These are phyloP conservation scores for Aspergillus tamarii DNA, from an alignment of 2,329 filamentous ascomycete species.

Conservation along the genomic window DNA sequence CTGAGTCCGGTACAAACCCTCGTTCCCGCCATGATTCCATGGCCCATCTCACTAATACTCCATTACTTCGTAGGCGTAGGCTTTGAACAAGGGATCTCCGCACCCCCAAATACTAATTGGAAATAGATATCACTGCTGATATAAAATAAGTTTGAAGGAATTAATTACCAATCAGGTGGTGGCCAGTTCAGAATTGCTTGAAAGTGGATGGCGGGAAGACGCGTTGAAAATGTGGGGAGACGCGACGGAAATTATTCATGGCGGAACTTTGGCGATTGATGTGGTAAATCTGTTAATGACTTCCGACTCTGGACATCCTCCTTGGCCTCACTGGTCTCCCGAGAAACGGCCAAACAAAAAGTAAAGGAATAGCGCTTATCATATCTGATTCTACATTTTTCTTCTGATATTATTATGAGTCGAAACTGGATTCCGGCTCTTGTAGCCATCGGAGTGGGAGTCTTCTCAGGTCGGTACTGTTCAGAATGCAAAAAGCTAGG, in stretches of 20 bases:
- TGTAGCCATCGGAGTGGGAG: slow-evolving; percentile 14
- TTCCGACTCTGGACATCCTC: not conserved
- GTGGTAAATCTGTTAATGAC: not conserved
- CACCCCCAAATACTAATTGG: not conserved
- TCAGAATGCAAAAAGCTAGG: not conserved
- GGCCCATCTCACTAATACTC: slow-evolving; percentile 39
- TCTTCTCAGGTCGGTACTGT: slow-evolving; percentile 39
- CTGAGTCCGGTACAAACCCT: slow-evolving; percentile 57
- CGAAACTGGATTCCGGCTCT: slow-evolving; percentile 15
- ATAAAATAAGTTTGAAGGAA: not conserved
- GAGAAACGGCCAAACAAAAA: not conserved
- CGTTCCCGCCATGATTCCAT: slow-evolving; percentile 54
- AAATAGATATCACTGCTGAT: not conserved
- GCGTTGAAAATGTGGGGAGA: slow-evolving; percentile 33
- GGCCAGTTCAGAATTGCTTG: not conserved
- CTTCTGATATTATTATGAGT: slow-evolving; percentile 2
- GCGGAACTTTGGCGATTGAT: slow-evolving; percentile 28
- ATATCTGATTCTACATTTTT: not conserved
- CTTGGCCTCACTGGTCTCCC: not conserved
- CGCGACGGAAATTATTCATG: slow-evolving; percentile 25
- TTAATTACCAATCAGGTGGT: not conserved
- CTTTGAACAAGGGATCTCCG: not conserved
- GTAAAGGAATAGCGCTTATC: not conserved
- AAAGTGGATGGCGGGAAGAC: slow-evolving; percentile 16
- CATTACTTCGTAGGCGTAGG: slow-evolving; percentile 23